Evolutionary conservation across 75 land plant genomes (phyloP).

Genomic region (Pinus tabuliformis): DNA sequence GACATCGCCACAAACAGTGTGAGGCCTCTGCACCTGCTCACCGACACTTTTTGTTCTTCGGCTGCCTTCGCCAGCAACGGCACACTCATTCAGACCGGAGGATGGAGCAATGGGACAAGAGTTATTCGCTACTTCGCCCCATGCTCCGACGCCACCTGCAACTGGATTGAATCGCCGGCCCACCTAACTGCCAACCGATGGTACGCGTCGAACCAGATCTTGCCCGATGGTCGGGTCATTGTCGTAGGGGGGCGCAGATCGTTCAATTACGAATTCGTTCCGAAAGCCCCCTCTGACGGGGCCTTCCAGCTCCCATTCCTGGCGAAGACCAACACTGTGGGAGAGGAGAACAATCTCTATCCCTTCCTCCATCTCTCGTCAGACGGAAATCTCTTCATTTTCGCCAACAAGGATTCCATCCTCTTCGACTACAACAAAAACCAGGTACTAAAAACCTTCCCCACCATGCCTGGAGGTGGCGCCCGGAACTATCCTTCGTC

Average conservation of each 20-base stretch:
- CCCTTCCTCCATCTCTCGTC: constrained; percentile 12
- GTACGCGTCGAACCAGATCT: constrained; percentile 55
- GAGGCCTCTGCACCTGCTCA: constrained; percentile 30
- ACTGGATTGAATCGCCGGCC: constrained; percentile 34
- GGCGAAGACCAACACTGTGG: not conserved
- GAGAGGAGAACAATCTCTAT: constrained; percentile 32
- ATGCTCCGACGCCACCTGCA: constrained; percentile 19
- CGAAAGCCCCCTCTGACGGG: constrained; percentile 6
- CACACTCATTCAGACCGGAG: constrained; percentile 41
- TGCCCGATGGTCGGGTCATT: constrained; percentile 56
- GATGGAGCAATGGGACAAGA: constrained; percentile 22
- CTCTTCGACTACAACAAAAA: constrained; percentile 34
- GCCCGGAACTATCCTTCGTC: constrained; percentile 39
- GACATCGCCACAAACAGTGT: constrained; percentile 27
- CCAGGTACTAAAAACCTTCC: constrained; percentile 21
- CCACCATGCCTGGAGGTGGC: constrained; percentile 30
- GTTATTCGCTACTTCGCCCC: constrained; percentile 21
- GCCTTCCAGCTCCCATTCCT: constrained; percentile 25
- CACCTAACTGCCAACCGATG: constrained; percentile 16
- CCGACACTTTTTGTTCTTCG: constrained; percentile 56
- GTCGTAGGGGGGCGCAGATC: constrained; percentile 54
- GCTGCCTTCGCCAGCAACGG: constrained; percentile 32
- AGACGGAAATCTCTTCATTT: constrained; percentile 46
- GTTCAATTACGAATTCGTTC: constrained; percentile 37
- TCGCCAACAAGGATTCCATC: constrained; percentile 49